Conservation (phyloP, 352 stramenopile species). For the Phytophthora tentaculata region DNA sequence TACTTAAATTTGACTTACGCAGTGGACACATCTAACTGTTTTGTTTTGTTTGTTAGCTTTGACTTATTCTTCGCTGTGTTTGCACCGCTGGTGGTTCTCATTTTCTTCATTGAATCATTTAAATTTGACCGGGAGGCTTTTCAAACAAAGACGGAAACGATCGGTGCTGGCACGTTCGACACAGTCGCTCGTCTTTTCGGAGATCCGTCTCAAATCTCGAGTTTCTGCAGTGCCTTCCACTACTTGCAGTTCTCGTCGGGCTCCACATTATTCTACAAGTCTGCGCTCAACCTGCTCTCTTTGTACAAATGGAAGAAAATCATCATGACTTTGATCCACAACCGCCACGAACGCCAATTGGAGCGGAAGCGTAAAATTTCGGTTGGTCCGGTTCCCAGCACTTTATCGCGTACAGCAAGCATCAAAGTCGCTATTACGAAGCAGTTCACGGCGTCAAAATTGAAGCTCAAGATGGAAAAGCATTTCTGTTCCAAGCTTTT, state of each 20-base stretch:
- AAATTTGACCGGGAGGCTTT: slow-evolving; percentile 46
- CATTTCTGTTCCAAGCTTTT: slow-evolving; percentile 10
- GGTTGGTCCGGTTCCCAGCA: slow-evolving; percentile 3
- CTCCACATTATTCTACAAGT: slow-evolving; percentile 43
- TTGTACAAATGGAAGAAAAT: slow-evolving; percentile 61
- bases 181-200: slow-evolving; percentile 41
- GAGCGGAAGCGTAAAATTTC: slow-evolving; percentile 13
- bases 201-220: slow-evolving; percentile 42
- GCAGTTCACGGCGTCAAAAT: neutral
- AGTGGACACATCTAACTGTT: neutral
- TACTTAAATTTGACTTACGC: neutral
- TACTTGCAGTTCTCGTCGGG: slow-evolving; percentile 39
- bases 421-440: slow-evolving; percentile 17
- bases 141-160: slow-evolving; percentile 26
- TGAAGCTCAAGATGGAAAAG: slow-evolving; percentile 21
- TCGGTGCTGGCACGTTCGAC: slow-evolving; percentile 34
- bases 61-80: slow-evolving; percentile 65
- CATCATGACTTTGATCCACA: slow-evolving; percentile 41
- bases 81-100: slow-evolving; percentile 44
- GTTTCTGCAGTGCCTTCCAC: slow-evolving; percentile 46
- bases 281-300: slow-evolving; percentile 41
- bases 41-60: slow-evolving; percentile 35
- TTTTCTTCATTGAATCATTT: slow-evolving; percentile 47
- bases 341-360: slow-evolving; percentile 23
- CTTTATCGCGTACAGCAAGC: neutral